Percentiles rank a stretch among this genome's conserved stretches.
phyloP scores from a whole-genome alignment of 2,329 filamentous ascomycete species.

The Cryoendolithus antarcticus region DNA sequence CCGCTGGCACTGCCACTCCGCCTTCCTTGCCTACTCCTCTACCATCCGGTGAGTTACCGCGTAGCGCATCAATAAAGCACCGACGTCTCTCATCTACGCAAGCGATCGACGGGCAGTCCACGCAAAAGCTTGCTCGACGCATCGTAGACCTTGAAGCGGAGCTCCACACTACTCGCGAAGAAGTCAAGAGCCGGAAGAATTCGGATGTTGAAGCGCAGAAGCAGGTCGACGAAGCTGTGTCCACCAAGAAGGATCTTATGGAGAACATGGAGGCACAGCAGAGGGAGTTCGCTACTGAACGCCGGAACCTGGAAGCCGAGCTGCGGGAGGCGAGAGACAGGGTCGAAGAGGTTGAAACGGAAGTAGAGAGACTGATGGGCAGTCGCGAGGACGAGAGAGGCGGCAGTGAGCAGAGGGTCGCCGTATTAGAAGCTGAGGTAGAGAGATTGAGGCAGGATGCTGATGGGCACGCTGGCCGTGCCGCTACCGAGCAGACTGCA shows the following conservation, averaged over 20 bases:
- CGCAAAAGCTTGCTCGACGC: constrained; percentile 48
- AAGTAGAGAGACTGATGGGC: constrained; percentile 72
- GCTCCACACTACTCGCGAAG: constrained; percentile 61
- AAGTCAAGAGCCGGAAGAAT: constrained; percentile 42
- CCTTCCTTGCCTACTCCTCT: constrained; percentile 9
- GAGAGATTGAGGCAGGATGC: constrained; percentile 43
- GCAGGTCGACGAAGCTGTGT: constrained; percentile 73
- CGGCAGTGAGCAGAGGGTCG: constrained; percentile 55
- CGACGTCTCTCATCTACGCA: constrained; percentile 47
- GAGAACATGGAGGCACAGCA: constrained; percentile 90
- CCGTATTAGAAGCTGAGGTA: constrained; percentile 58
- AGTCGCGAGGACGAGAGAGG: constrained; percentile 72
- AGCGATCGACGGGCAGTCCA: constrained; percentile 49
- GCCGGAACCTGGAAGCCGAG: constrained; percentile 71
- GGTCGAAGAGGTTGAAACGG: constrained; percentile 82
- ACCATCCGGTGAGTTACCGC: constrained; percentile 13
- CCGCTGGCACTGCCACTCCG: constrained; percentile 12
- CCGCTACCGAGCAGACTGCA: constrained; percentile 48
- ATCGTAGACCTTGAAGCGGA: constrained; percentile 65
- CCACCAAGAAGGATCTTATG: constrained; percentile 86
- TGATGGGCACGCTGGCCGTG: constrained; percentile 51
- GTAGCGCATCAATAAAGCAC: constrained; percentile 15
- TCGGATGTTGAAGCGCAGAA: constrained; percentile 51
- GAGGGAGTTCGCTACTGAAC: constrained; percentile 73
- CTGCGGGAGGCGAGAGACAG: constrained; percentile 63